Percentiles rank a stretch among this genome's conserved stretches.
Evolutionary conservation across 192 early-diverging fungal genomes (phyloP).

Genomic region (Gamsiella multidivaricata): DNA sequence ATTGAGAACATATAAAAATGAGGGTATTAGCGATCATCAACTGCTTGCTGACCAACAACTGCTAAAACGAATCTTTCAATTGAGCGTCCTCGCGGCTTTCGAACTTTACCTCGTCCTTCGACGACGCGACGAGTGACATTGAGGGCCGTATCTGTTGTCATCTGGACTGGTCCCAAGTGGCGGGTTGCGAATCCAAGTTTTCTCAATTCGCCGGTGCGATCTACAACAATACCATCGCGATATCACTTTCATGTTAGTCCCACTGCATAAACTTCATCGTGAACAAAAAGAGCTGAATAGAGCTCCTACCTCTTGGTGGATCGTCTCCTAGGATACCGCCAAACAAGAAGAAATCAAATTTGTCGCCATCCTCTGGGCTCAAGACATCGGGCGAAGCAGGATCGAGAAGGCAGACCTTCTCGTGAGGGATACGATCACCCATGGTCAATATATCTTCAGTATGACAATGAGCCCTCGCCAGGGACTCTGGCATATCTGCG

Average conservation of each 20-base stretch:
- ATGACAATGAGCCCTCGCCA: constrained; percentile 61
- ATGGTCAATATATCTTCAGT: constrained; percentile 62
- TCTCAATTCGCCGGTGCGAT: constrained; percentile 71
- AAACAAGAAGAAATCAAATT: constrained; percentile 82
- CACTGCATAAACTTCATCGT: background rate
- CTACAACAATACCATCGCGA: constrained; percentile 19
- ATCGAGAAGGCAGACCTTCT: constrained; percentile 78
- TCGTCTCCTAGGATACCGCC: constrained; percentile 84
- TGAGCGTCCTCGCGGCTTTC: too few relatives aligned
- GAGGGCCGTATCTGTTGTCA: constrained; percentile 90
- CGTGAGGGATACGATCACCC: constrained; percentile 57
- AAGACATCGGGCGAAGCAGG: constrained; percentile 68
- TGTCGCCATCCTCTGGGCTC: constrained; percentile 71
- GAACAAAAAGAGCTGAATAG: too few relatives aligned
- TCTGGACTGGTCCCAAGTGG: constrained; percentile 80
- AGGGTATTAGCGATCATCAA: background rate
- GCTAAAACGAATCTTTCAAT: too few relatives aligned
- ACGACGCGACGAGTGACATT: constrained; percentile 76
- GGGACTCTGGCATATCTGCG: constrained; percentile 51
- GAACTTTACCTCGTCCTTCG: constrained; percentile 70
- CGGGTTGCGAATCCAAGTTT: constrained; percentile 75
- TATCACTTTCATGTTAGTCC: too few relatives aligned
- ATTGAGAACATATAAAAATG: background rate
- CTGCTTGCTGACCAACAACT: too few relatives aligned
- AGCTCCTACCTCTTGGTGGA: constrained; percentile 72